Percentiles rank a stretch among this genome's conserved stretches.
phyloP scores from a whole-genome alignment of 1,139 yeast genomes.

The Saccharomyces hybrid region DNA sequence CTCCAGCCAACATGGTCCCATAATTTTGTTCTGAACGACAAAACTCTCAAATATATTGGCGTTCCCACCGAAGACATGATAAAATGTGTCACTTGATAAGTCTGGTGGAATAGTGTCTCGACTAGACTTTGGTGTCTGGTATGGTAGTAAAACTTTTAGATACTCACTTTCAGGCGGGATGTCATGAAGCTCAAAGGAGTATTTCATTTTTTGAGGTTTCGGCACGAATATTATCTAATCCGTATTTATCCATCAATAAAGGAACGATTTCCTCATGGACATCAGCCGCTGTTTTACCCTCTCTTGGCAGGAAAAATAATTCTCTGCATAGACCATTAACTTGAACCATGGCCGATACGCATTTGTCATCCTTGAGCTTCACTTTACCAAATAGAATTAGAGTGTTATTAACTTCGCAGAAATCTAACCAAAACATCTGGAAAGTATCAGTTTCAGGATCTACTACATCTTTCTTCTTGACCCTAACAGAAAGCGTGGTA shows the following conservation, averaged over 20 bases:
- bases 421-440: constrained; percentile 87
- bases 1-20: constrained; percentile 98
- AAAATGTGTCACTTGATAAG: constrained; percentile 67
- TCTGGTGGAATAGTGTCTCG: constrained; percentile 50
- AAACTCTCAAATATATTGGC: constrained; percentile 76
- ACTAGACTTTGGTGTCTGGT: constrained; percentile 47
- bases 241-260: constrained; percentile 52
- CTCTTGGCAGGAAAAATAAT: constrained; percentile 70
- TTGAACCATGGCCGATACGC: constrained; percentile 73
- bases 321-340: constrained; percentile 65
- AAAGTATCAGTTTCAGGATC: constrained; percentile 42
- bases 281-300: constrained; percentile 47
- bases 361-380: constrained; percentile 45
- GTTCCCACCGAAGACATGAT: constrained; percentile 72
- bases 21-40: constrained; percentile 70
- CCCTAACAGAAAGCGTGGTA: constrained; percentile 37
- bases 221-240: constrained; percentile 61
- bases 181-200: constrained; percentile 79
- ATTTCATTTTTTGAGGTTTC: constrained; percentile 66
- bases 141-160: constrained; percentile 71
- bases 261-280: constrained; percentile 74
- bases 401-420: constrained; percentile 64
- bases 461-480: constrained; percentile 37
- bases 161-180: constrained; percentile 79
- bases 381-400: constrained; percentile 81